These are phyloP conservation scores for Thalia dealbata DNA, from an alignment of 176 grass and related monocot genomes.

Conservation along the genomic window DNA sequence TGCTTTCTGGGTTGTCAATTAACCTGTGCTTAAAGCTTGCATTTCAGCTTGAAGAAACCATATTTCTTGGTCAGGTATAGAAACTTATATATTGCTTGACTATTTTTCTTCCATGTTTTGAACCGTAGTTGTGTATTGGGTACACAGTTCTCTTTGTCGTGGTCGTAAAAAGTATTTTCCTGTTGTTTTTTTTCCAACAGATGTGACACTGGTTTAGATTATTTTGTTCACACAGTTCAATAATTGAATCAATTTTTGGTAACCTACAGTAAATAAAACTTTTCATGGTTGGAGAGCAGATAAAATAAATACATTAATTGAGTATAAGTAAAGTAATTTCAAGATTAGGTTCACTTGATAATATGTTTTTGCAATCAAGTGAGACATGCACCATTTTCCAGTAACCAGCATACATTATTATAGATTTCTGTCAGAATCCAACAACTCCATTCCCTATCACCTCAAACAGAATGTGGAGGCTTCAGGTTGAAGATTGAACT, in stretches of 20 bases:
- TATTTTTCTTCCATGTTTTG: neutral
- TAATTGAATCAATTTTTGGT: neutral
- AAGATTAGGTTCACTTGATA: neutral
- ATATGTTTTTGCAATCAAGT: neutral
- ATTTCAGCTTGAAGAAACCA: constrained; percentile 88
- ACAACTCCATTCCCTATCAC: neutral
- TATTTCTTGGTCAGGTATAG: constrained; percentile 95
- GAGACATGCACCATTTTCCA: too few species aligned
- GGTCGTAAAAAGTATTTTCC: neutral
- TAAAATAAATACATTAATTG: neutral
- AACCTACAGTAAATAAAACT: neutral
- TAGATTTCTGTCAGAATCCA: neutral
- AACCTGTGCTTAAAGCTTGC: constrained; percentile 96
- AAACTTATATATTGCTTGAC: neutral
- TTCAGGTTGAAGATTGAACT: neutral
- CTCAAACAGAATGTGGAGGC: neutral
- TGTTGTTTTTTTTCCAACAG: neutral
- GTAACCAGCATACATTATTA: neutral
- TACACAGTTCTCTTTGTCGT: neutral
- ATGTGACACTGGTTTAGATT: neutral
- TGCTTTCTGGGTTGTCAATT: constrained; percentile 93
- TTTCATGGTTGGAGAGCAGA: neutral
- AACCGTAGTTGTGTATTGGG: neutral
- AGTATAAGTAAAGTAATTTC: neutral
- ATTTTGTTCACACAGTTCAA: neutral